Base-by-base conservation (phyloP, 345 rosid species). In the Populus nigra region DNA sequence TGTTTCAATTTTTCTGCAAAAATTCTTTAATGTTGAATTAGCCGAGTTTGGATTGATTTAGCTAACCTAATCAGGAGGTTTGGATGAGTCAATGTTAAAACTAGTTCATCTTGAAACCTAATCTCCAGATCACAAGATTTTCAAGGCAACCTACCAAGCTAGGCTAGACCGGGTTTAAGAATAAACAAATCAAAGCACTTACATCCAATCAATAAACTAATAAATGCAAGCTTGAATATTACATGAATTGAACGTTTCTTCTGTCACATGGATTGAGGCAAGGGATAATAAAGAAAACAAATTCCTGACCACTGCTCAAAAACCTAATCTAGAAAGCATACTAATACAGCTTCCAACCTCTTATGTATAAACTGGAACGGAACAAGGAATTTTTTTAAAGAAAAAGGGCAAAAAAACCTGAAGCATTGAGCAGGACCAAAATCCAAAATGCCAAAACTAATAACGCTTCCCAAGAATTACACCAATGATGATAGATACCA, bases 391-490 rank as follows among this genome's bases (percentile, higher is more conserved):
- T 15, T 29, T 62, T 25, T 15, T 17, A n/a, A 27, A 10, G 36
- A 18, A 18, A 67, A 41, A 23, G 5, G 65, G 65, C 18, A 73
- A 73, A n/a, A 18, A n/a, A 53, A 22, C 62, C 13, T 0, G 27
- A 62, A 17, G 8, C 61, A 36, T 61, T 45, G 35, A 61, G 5
- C 39, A 41, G 71, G 27, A 49, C 29, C 72, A 43, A 63, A 72
- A 80, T 39, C 74, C 62, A 75, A 11, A 59, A 68, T 33, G 11
- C 59, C 65, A 62, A 77, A 80, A 73, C 86, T 90, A 96, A 71
- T 92, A 96, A 66, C 85, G 84, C 81, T 92, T 96, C 73, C 99
- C 98, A 69, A 96, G 87, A 81, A 91, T 79, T 7, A 91, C 66
- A 45, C 99, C 98, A 7, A 94, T 68, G 85, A 96, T 79, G 74